phyloP scores from a whole-genome alignment of 352 stramenopile species.

The Phytophthora podocarpi region DNA sequence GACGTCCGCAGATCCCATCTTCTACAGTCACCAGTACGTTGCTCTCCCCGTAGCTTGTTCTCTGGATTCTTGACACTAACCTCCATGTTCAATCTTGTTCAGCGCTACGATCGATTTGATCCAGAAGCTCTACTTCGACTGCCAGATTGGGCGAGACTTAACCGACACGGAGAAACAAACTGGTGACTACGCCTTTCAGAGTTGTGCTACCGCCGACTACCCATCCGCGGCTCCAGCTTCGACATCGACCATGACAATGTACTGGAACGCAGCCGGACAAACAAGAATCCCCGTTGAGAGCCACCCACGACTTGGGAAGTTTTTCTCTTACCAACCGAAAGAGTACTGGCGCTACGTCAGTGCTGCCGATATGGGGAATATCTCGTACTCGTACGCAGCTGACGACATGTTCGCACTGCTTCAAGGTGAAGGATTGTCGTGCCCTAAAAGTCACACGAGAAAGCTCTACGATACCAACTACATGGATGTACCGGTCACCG shows the following conservation, averaged over 20 bases:
- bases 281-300: slow-evolving; percentile 40
- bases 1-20: slow-evolving; percentile 68
- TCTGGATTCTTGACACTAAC: not conserved
- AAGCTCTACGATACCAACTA: slow-evolving; percentile 24
- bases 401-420: slow-evolving; percentile 51
- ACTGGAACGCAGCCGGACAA: slow-evolving; percentile 34
- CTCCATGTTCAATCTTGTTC: not conserved
- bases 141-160: slow-evolving; percentile 60
- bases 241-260: slow-evolving; percentile 55
- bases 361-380: slow-evolving; percentile 46
- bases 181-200: slow-evolving; percentile 55
- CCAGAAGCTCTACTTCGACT: slow-evolving; percentile 70
- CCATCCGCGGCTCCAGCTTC: slow-evolving; percentile 28
- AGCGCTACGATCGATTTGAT: slow-evolving; percentile 67
- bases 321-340: slow-evolving; percentile 58
- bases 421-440: slow-evolving; percentile 35
- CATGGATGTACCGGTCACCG: slow-evolving; percentile 15
- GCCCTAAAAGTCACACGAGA: slow-evolving; percentile 46
- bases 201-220: slow-evolving; percentile 36
- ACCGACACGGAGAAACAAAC: slow-evolving; percentile 58
- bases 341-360: slow-evolving; percentile 73
- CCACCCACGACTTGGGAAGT: slow-evolving; percentile 46
- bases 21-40: slow-evolving; percentile 81
- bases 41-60: not conserved
- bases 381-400: slow-evolving; percentile 71